phyloP scores from a whole-genome alignment of 192 early-diverging fungal species.

The Helicostylum pulchrum region DNA sequence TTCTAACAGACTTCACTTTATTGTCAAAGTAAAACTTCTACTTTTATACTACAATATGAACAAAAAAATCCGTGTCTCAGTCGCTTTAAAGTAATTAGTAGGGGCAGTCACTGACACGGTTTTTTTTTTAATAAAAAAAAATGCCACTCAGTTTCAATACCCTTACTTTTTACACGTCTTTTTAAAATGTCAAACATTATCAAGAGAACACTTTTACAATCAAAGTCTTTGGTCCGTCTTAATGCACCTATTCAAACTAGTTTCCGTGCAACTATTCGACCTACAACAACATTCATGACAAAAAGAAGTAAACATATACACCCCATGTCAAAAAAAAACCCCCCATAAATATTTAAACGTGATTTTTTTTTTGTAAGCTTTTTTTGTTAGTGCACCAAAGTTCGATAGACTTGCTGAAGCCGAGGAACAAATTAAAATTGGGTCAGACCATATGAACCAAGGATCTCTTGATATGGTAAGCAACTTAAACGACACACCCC shows the following conservation, averaged over 20 bases:
- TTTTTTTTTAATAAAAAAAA: no score
- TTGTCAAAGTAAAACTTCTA: no score
- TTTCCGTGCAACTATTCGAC: neutral
- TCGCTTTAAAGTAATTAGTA: no score
- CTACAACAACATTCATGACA: neutral
- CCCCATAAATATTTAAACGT: neutral
- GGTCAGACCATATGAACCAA: slow-evolving; percentile 27
- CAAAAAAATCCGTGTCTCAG: no score
- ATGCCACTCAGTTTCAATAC: no score
- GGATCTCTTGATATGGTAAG: slow-evolving; percentile 37
- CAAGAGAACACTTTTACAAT: neutral
- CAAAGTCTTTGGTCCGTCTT: neutral
- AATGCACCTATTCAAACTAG: neutral
- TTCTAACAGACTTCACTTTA: no score
- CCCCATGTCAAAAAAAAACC: neutral
- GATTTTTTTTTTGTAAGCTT: slow-evolving; percentile 11
- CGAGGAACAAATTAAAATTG: slow-evolving; percentile 27
- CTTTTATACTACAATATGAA: no score
- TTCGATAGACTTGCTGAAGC: slow-evolving; percentile 26
- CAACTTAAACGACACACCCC: neutral
- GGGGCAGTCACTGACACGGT: no score
- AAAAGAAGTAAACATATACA: neutral
- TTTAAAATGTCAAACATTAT: neutral
- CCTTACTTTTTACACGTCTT: no score
- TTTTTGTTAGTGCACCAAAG: slow-evolving; percentile 8